phyloP scores from a whole-genome alignment of 148 eudicot genomes.

The Nyssa sinensis region DNA sequence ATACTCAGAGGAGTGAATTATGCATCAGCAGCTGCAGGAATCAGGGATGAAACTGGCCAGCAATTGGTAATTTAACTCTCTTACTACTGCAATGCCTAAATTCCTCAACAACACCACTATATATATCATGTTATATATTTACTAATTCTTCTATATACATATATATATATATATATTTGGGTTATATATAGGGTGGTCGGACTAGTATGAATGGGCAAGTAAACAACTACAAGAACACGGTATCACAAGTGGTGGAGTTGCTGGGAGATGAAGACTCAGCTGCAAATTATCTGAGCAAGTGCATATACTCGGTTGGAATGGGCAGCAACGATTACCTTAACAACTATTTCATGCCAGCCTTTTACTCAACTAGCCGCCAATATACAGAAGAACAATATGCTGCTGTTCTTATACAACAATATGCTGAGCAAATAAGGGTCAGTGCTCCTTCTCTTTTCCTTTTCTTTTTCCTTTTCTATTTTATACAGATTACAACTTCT shows the following conservation, averaged over 20 bases:
- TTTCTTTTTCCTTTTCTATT: too few species aligned
- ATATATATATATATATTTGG: background rate
- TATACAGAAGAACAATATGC: conserved; percentile 55
- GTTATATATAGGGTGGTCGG: conserved; percentile 12
- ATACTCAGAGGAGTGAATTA: conserved; percentile 61
- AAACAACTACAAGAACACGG: conserved; percentile 55
- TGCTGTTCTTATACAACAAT: conserved; percentile 45
- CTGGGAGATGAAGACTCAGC: conserved; percentile 49
- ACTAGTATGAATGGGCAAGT: conserved; percentile 52
- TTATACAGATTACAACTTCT: too few species aligned
- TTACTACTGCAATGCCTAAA: too few species aligned
- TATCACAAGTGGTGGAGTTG: conserved; percentile 47
- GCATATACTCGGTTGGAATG: conserved; percentile 55
- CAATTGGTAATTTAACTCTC: conserved; percentile 40
- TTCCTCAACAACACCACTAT: background rate
- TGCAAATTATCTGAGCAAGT: conserved; percentile 45
- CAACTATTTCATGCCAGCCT: conserved; percentile 66
- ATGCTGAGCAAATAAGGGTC: conserved; percentile 50
- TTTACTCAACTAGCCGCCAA: conserved; percentile 38
- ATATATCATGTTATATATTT: background rate
- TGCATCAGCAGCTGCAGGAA: conserved; percentile 90
- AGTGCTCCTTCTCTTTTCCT: background rate
- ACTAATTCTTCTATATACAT: background rate
- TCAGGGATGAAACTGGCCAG: conserved; percentile 65
- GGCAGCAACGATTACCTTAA: conserved; percentile 80